Percentiles rank a stretch among this genome's conserved stretches.
Evolutionary conservation across 1,139 yeast genomes (phyloP).

Genomic region (Spencermartinsiella ligniputridi): DNA sequence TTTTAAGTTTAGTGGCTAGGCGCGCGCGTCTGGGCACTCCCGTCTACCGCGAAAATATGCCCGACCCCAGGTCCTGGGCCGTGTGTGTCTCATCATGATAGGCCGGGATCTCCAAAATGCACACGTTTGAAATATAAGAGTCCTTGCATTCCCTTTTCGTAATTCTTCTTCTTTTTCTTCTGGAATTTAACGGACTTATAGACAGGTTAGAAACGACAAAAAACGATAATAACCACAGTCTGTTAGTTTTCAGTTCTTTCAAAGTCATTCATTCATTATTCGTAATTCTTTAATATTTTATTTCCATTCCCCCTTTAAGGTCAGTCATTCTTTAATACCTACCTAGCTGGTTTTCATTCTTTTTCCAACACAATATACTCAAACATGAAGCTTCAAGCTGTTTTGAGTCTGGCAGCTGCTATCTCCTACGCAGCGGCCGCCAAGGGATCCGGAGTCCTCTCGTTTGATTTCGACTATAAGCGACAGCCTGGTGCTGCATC

Average conservation of each 20-base stretch:
- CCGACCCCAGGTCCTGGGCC: background rate
- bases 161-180: no score
- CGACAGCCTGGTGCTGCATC: background rate
- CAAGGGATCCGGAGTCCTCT: background rate
- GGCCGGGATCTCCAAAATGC: background rate
- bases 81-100: background rate
- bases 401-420: background rate
- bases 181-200: background rate
- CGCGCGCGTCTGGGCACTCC: no score
- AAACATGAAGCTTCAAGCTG: background rate
- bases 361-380: background rate
- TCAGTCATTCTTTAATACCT: background rate
- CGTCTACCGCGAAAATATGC: no score
- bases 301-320: background rate
- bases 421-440: background rate
- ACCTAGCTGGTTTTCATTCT: background rate
- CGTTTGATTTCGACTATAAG: background rate
- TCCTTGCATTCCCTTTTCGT: background rate
- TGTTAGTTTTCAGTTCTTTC: background rate
- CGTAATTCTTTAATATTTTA: background rate
- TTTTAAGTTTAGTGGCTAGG: no score
- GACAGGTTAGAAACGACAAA: background rate
- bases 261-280: background rate
- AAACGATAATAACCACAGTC: no score
- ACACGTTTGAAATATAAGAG: background rate